Conservation (phyloP, 352 stramenopile genomes). For the Phytophthora sp. region DNA sequence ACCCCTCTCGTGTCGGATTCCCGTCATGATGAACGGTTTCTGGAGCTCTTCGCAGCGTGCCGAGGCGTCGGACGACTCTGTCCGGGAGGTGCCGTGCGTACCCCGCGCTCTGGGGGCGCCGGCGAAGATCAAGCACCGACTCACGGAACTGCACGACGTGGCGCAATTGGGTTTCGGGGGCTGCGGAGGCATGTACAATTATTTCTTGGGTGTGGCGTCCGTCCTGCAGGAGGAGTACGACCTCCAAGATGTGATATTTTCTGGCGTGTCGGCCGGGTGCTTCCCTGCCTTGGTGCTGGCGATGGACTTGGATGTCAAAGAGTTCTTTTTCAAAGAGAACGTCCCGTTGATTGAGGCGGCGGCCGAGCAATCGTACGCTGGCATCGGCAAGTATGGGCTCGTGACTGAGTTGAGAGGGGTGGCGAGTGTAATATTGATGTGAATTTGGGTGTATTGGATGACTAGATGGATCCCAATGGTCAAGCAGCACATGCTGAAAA, state of each 20-base stretch:
- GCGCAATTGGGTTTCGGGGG: constrained; percentile 83
- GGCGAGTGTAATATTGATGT: background rate
- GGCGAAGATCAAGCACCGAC: constrained; percentile 43
- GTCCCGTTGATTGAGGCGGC: constrained; percentile 72
- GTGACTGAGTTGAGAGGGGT: background rate
- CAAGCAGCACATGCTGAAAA: constrained; percentile 64
- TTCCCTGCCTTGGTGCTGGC: constrained; percentile 75
- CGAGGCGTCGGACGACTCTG: constrained; percentile 13
- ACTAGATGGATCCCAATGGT: constrained; percentile 79
- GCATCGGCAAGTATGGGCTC: constrained; percentile 54
- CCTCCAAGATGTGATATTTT: constrained; percentile 75
- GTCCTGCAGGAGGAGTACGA: constrained; percentile 78
- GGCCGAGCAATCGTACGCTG: constrained; percentile 58
- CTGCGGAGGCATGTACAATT: constrained; percentile 90
- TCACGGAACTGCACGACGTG: constrained; percentile 62
- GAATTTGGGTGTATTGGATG: background rate
- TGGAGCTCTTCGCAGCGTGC: constrained; percentile 23
- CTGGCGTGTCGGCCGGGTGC: constrained; percentile 74
- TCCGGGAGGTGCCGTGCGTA: constrained; percentile 22
- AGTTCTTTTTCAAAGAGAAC: constrained; percentile 89
- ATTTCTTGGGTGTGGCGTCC: constrained; percentile 80
- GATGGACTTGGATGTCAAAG: constrained; percentile 71
- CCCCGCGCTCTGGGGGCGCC: constrained; percentile 24
- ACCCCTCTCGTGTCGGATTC: background rate
- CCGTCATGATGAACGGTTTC: constrained; percentile 32